Percentiles rank a stretch among this genome's conserved stretches.
These are phyloP conservation scores for Epicoccum nigrum DNA, from an alignment of 2,329 filamentous ascomycete species.

Conservation along the genomic window DNA sequence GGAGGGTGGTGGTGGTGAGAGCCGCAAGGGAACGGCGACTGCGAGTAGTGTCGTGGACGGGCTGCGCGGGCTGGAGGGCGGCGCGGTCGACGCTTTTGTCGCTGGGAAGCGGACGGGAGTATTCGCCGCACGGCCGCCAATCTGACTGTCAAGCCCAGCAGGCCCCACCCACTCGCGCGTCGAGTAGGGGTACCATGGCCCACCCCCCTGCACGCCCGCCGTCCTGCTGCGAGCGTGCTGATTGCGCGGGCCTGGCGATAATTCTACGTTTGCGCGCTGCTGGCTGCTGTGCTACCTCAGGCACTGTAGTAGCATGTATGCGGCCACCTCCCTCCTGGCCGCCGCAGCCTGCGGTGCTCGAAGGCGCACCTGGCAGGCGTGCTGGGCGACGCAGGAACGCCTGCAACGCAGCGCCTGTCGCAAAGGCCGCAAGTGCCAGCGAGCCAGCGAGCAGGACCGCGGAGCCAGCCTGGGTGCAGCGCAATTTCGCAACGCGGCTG, in stretches of 20 bases:
- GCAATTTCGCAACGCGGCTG: constrained; percentile 20
- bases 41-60: background rate
- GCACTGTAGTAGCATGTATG: too few relatives aligned
- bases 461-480: too few relatives aligned
- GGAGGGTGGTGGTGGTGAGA: constrained; percentile 23
- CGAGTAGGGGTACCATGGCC: constrained; percentile 14
- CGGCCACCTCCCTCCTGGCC: background rate
- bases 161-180: constrained; percentile 13
- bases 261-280: background rate
- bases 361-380: too few relatives aligned
- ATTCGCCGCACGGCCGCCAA: constrained; percentile 11
- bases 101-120: constrained; percentile 14
- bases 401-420: too few relatives aligned
- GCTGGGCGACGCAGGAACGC: constrained; percentile 6
- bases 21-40: constrained; percentile 22
- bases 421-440: background rate
- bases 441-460: too few relatives aligned
- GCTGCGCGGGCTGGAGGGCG: constrained; percentile 10
- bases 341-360: constrained; percentile 1
- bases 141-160: constrained; percentile 15
- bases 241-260: constrained; percentile 6
- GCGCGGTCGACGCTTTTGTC: constrained; percentile 28
- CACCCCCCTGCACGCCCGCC: constrained; percentile 10
- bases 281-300: too few relatives aligned
- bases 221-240: constrained; percentile 3